Evolutionary conservation across 331 rosid species (phyloP), one percentile per base, ranked within the genome.

Genomic region (Malus hybrid): DNA sequence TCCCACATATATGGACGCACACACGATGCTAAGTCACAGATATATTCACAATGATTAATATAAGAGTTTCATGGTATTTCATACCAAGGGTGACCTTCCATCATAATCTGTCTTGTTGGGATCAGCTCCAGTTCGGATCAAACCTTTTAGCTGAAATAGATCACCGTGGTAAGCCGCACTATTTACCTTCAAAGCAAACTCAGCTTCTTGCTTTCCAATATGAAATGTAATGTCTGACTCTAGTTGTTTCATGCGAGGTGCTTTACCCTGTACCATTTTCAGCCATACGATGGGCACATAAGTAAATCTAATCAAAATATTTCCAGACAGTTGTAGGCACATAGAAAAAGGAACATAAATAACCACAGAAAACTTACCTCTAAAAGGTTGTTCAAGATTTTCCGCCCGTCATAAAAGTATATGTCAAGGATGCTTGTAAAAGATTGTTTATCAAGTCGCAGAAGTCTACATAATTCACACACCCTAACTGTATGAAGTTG

Each of bases 41-140:
- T 18, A 39, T 62, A 50, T 32, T 36, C 24, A n/a, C 20, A 70
- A 27, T 24, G 20, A 31, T 36, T 24, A 71, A 62, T 74, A 59
- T 73, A 48, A 70, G 70, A 71, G 29, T 28, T 79, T 64, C 34
- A 20, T 31, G 48, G 54, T 19, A 3, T 62, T 56, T 75, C 63
- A 63, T 75, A 92, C 99, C 97, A 95, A 81, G 39, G 99, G 97
- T 46, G 99, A 90, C 79, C 99, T 88, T 76, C 98, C 97, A 89
- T 95, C 99, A 79, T 90, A 95, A 81, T 95, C 97, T 34, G 92
- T 86, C 87, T 88, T 92, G 80, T 88, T 90, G 18, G 92, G 91
- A 82, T 95, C 97, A 69, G 97, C 99, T 82, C 99, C 99, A 36
- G 96, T 91, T 67, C 98, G 92, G 80, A 92, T 76, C 29, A 95